A percentile compares a stretch with the other conserved stretches of the same genome.
phyloP scores from a whole-genome alignment of 352 stramenopile genomes.

The Globisporangium abappressorium region DNA sequence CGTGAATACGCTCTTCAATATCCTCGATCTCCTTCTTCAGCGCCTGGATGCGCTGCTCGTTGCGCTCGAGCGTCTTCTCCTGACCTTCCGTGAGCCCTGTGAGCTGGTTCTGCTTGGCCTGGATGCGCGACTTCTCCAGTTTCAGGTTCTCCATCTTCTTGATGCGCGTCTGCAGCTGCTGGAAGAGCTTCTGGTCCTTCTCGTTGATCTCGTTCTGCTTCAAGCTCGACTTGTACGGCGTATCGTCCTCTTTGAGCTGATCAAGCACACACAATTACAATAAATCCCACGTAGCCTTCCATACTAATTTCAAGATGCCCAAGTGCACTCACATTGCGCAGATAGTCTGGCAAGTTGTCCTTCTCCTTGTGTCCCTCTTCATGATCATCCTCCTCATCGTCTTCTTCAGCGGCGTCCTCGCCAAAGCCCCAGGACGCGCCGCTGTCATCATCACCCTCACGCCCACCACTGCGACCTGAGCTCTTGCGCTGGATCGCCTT shows the following conservation, averaged over 20 bases:
- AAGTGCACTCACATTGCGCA: conserved; percentile 47
- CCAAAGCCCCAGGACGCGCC: conserved; percentile 80
- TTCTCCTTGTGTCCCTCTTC: conserved; percentile 23
- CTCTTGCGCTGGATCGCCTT: conserved; percentile 12
- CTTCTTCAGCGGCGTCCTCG: conserved; percentile 72
- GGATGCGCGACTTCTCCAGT: conserved; percentile 57
- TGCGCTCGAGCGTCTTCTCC: conserved; percentile 51
- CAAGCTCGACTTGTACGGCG: conserved; percentile 55
- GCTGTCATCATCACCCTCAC: conserved; percentile 17
- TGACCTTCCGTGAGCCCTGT: conserved; percentile 63
- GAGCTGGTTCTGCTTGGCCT: conserved; percentile 68
- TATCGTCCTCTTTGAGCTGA: conserved; percentile 50
- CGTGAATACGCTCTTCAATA: conserved; percentile 53
- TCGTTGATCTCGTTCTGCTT: conserved; percentile 40
- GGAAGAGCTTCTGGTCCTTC: conserved; percentile 77
- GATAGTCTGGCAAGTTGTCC: conserved; percentile 63
- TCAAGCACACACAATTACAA: background rate
- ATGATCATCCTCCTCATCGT: conserved; percentile 41
- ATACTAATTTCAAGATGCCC: background rate
- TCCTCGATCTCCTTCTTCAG: conserved; percentile 65
- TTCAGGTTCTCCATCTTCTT: conserved; percentile 83
- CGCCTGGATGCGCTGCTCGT: conserved; percentile 55
- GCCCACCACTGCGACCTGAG: conserved; percentile 5
- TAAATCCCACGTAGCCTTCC: background rate
- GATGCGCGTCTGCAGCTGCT: conserved; percentile 77